phyloP scores from a whole-genome alignment of 2,329 filamentous ascomycete species.

The Fusarium sp. region DNA sequence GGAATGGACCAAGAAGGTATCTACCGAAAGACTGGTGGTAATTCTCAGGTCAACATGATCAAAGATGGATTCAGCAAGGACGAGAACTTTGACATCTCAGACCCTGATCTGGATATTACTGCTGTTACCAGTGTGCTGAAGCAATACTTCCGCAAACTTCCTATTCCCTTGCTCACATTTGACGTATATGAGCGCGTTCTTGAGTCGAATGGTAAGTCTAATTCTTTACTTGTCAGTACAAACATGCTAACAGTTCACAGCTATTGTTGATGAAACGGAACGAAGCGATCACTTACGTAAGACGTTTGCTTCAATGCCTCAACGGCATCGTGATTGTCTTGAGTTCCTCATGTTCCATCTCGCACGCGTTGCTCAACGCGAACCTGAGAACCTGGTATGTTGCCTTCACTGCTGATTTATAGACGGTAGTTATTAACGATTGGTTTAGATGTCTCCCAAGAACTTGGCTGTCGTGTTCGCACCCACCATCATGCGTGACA shows the following conservation, averaged over 20 bases:
- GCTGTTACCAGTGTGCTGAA: slow-evolving; percentile 96
- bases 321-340: slow-evolving; percentile 86
- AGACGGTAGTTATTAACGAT: slow-evolving; percentile 26
- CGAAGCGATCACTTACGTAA: slow-evolving; percentile 78
- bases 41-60: slow-evolving; percentile 88
- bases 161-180: slow-evolving; percentile 88
- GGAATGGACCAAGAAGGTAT: slow-evolving; percentile 99
- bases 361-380: slow-evolving; percentile 83
- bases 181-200: slow-evolving; percentile 92
- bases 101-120: slow-evolving; percentile 93
- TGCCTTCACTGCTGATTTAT: not conserved
- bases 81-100: slow-evolving; percentile 90
- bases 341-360: slow-evolving; percentile 97
- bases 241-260: slow-evolving; percentile 56
- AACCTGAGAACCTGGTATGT: slow-evolving; percentile 84
- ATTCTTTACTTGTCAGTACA: not conserved
- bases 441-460: slow-evolving; percentile 85
- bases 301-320: slow-evolving; percentile 82
- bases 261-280: slow-evolving; percentile 73
- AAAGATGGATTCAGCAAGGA: slow-evolving; percentile 91
- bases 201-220: slow-evolving; percentile 77
- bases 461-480: slow-evolving; percentile 98
- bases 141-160: slow-evolving; percentile 96
- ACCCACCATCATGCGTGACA: slow-evolving; percentile 94
- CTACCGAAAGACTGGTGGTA: slow-evolving; percentile 96